Evolutionary conservation across 495 filamentous ascomycete species (phyloP).

Genomic region (Aspergillus leporis): DNA sequence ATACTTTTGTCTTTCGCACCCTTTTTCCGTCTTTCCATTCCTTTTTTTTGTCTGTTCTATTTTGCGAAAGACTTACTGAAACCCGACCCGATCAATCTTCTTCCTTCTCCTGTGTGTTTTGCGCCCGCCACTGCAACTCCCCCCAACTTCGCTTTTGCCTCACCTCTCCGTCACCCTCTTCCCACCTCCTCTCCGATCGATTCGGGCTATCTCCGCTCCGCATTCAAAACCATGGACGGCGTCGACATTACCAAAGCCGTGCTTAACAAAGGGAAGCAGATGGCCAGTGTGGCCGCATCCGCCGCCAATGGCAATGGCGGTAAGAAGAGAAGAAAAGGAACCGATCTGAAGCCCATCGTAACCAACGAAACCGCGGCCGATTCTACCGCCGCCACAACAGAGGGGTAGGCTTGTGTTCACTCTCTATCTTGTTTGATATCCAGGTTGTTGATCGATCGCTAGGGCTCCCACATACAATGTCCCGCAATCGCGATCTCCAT

Average conservation of each 20-base stretch:
- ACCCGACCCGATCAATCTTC: not conserved
- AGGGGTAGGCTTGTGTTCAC: conserved; percentile 53
- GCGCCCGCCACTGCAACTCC: conserved; percentile 9
- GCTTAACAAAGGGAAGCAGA: conserved; percentile 78
- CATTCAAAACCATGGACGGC: conserved; percentile 63
- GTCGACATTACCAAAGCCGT: conserved; percentile 72
- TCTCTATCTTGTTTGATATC: conserved; percentile 15
- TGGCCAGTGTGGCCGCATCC: conserved; percentile 58
- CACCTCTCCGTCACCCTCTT: conserved; percentile 7
- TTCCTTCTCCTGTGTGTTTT: conserved; percentile 1
- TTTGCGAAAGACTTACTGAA: not conserved
- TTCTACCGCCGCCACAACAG: conserved; percentile 40
- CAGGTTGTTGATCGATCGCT: conserved; percentile 8
- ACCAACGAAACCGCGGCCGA: conserved; percentile 65
- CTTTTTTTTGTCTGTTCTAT: not conserved
- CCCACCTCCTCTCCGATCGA: conserved; percentile 13
- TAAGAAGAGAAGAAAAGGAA: conserved; percentile 86
- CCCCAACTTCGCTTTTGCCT: conserved; percentile 24
- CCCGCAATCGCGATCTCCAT: conserved; percentile 70
- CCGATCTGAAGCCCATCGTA: conserved; percentile 86
- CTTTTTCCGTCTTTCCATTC: not conserved
- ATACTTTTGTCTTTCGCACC: not conserved
- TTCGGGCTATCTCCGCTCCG: conserved; percentile 1
- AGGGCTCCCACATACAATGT: conserved; percentile 47
- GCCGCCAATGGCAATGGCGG: conserved; percentile 63